Evolutionary conservation across 2,329 filamentous ascomycete genomes (phyloP), one percentile per base, ranked within the genome.

Genomic region (Epichloe brachyelytri): DNA sequence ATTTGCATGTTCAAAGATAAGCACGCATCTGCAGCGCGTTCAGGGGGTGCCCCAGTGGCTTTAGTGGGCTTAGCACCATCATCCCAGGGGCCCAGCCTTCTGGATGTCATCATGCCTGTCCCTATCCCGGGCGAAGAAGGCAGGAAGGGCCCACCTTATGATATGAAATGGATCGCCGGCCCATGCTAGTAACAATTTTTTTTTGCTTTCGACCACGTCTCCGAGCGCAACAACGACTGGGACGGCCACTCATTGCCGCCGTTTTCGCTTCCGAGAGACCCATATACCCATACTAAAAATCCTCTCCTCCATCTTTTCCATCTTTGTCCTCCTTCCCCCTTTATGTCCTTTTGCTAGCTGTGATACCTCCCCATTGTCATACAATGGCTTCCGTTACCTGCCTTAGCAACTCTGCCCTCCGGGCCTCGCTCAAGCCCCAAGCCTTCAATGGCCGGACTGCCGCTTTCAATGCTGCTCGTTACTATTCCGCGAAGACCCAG

Each of bases 401-500:
- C 77, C 72, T 95, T 66, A 82, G 85, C 74, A 82, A 85, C 66
- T 80, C 86, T 70, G 82, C 87, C 71, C 78, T 97, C 68, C 85
- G 90, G 74, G 79, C 87, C 65, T 83, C 85, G 54, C 72, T 88
- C 65, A 74, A 78, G 66, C 73, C 80, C 61, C 77, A 83, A 59
- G 76, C 82, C 66, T 78, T 88, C 65, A 77, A 78, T 68, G 77
- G 82, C 67, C 82, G 83, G 66, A 73, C 76, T 65, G 78, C 82
- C 60, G 83, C 83, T 68, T 90, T 89, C 77, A 88, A 84, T 74
- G 84, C 86, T 68, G 74, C 86, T 67, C 84, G 93, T 73, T 89
- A 80, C 80, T 96, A 96, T 76, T 95, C 90, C 57, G 84, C 88
- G 60, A 96, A 96, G 81, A 80, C 85, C 62, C 83, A 90, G 79